A percentile compares a stretch with the other conserved stretches of the same genome.
phyloP scores from a whole-genome alignment of 2,329 filamentous ascomycete genomes.

The Paraphoma chrysanthemicola region DNA sequence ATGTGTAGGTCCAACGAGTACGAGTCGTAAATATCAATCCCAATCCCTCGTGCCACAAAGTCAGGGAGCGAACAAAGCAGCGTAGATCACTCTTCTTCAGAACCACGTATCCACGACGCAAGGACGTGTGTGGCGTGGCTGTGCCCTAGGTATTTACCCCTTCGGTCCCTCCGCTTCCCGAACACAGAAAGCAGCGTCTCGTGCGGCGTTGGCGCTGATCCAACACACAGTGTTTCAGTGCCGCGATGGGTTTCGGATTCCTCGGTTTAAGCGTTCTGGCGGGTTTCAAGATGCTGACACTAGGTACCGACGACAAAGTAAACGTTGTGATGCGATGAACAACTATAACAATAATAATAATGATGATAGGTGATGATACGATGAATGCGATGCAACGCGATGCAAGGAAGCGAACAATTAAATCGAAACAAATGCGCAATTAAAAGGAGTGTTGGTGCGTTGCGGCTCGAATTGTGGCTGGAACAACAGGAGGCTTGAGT shows the following conservation, averaged over 20 bases:
- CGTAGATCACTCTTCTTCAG: background rate
- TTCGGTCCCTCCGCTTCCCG: constrained; percentile 20
- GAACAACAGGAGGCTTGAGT: background rate
- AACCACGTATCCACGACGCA: too few relatives aligned
- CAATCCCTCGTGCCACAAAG: background rate
- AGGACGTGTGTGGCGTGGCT: background rate
- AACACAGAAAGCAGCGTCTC: constrained; percentile 8
- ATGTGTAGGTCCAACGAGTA: background rate
- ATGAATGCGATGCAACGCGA: background rate
- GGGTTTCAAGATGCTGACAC: constrained; percentile 13
- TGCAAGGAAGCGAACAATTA: background rate
- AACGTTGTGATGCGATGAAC: background rate
- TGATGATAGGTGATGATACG: background rate
- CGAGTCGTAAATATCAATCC: background rate
- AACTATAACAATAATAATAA: background rate
- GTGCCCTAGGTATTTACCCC: background rate
- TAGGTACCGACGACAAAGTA: background rate
- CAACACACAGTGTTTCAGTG: constrained; percentile 25
- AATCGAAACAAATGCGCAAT: background rate
- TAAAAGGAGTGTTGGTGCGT: constrained; percentile 17
- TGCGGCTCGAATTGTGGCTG: constrained; percentile 15
- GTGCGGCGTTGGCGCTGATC: too few relatives aligned
- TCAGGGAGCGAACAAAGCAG: background rate
- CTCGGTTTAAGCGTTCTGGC: too few relatives aligned
- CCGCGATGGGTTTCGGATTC: background rate